Evolutionary conservation across 2,329 filamentous ascomycete genomes (phyloP).

Genomic region (Harringtonia lauricola): DNA sequence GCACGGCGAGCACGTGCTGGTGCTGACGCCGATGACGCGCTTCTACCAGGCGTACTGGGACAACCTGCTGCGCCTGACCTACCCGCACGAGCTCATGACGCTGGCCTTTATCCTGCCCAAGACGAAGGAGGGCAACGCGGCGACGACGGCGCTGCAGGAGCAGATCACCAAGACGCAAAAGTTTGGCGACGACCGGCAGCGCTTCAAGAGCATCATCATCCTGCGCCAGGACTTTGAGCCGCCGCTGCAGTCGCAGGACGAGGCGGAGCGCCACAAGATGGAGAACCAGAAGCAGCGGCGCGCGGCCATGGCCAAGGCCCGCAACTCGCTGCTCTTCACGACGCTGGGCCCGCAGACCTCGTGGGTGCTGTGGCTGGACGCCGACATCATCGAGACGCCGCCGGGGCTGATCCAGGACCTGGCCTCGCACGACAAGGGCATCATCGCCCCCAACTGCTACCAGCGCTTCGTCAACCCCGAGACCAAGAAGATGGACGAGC

Average conservation of each 20-base stretch:
- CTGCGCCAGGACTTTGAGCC: constrained; percentile 90
- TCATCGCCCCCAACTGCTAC: constrained; percentile 93
- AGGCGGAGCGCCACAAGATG: constrained; percentile 85
- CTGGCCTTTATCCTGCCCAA: constrained; percentile 94
- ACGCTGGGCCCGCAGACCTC: constrained; percentile 83
- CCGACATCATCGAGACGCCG: constrained; percentile 84
- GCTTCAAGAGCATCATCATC: constrained; percentile 90
- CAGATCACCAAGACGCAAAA: constrained; percentile 80
- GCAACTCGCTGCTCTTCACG: constrained; percentile 91
- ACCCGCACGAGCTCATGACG: constrained; percentile 90
- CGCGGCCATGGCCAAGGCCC: constrained; percentile 82
- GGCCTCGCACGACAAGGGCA: constrained; percentile 73
- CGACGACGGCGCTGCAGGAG: constrained; percentile 71
- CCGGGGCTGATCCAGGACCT: constrained; percentile 81
- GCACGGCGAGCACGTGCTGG: constrained; percentile 77
- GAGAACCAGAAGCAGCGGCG: constrained; percentile 77
- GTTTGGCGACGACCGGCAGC: constrained; percentile 59
- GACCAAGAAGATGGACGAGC: constrained; percentile 58
- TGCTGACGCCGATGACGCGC: constrained; percentile 83
- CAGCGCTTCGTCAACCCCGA: constrained; percentile 68
- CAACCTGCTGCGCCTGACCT: constrained; percentile 71
- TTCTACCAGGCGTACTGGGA: constrained; percentile 97
- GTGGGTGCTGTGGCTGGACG: constrained; percentile 95
- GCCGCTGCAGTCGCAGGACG: constrained; percentile 67
- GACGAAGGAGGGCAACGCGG: constrained; percentile 81